Percentiles rank a stretch among this genome's conserved stretches.
These are phyloP conservation scores for Striga hermonthica DNA, from an alignment of 305 asterid genomes.

Conservation along the genomic window DNA sequence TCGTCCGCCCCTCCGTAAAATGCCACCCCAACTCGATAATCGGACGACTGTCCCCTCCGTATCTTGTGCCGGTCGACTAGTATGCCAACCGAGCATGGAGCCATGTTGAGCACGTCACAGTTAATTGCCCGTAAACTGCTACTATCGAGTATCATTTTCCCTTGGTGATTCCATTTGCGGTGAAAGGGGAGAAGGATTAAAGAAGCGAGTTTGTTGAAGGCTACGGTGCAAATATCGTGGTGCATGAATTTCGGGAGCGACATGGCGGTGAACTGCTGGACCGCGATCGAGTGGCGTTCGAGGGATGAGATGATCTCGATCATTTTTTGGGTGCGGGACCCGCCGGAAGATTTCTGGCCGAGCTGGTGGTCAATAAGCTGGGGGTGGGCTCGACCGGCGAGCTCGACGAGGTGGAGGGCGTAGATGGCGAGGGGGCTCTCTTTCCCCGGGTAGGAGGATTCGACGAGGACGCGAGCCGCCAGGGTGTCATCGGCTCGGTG, in stretches of 20 bases:
- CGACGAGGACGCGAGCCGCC: constrained; percentile 53
- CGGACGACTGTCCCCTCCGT: constrained; percentile 32
- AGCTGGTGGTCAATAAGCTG: constrained; percentile 74
- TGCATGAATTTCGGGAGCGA: constrained; percentile 84
- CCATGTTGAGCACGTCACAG: constrained; percentile 57
- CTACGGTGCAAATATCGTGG: constrained; percentile 75
- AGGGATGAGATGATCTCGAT: constrained; percentile 49
- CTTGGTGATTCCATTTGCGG: constrained; percentile 82
- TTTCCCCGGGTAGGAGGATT: constrained; percentile 59
- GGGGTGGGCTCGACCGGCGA: constrained; percentile 76
- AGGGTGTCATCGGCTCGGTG: constrained; percentile 64
- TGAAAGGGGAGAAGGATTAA: constrained; percentile 80
- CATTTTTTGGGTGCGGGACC: constrained; percentile 60
- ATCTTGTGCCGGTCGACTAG: constrained; percentile 79
- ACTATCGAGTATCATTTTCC: constrained; percentile 60
- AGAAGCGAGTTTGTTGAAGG: constrained; percentile 71
- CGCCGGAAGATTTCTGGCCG: constrained; percentile 69
- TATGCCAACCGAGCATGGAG: constrained; percentile 81
- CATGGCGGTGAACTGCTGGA: constrained; percentile 74
- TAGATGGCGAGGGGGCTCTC: constrained; percentile 68
- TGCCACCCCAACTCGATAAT: constrained; percentile 52
- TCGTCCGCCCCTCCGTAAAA: constrained; percentile 84
- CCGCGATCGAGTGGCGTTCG: constrained; percentile 46
- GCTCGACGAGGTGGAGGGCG: constrained; percentile 76
- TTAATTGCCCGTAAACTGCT: constrained; percentile 55